A percentile compares a stretch with the other conserved stretches of the same genome.
phyloP scores from a whole-genome alignment of 176 grass and related monocot genomes.

The Hsuehochloa calcarea region DNA sequence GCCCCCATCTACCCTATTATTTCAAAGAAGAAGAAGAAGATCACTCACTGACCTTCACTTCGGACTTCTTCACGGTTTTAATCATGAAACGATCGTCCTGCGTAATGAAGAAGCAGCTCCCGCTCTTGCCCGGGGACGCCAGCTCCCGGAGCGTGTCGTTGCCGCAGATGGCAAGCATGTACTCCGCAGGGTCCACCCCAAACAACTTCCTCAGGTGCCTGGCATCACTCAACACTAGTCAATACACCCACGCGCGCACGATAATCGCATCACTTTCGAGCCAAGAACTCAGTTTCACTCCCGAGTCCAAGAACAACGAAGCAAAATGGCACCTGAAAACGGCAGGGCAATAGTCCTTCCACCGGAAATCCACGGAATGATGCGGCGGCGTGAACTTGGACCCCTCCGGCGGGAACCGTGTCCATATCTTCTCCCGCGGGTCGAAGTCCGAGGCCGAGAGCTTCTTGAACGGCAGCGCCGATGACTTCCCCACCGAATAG shows the following conservation, averaged over 20 bases:
- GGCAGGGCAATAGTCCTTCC: constrained; percentile 85
- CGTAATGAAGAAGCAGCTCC: constrained; percentile 81
- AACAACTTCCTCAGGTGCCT: constrained; percentile 79
- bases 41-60: constrained; percentile 57
- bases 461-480: constrained; percentile 60
- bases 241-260: neutral
- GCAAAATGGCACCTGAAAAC: constrained; percentile 62
- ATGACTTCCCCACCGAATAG: constrained; percentile 78
- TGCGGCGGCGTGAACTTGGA: constrained; percentile 86
- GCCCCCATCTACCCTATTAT: neutral
- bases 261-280: neutral
- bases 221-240: constrained; percentile 13
- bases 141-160: constrained; percentile 64
- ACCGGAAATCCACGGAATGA: constrained; percentile 65
- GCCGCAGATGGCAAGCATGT: constrained; percentile 90
- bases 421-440: constrained; percentile 78
- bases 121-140: constrained; percentile 79
- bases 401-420: constrained; percentile 79
- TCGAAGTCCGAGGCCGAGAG: constrained; percentile 56
- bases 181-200: constrained; percentile 76
- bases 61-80: constrained; percentile 79
- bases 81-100: constrained; percentile 88
- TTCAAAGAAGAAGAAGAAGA: neutral
- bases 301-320: neutral
- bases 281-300: neutral